Conservation (phyloP, 2,329 filamentous ascomycete species). For the Neurospora sp. region DNA sequence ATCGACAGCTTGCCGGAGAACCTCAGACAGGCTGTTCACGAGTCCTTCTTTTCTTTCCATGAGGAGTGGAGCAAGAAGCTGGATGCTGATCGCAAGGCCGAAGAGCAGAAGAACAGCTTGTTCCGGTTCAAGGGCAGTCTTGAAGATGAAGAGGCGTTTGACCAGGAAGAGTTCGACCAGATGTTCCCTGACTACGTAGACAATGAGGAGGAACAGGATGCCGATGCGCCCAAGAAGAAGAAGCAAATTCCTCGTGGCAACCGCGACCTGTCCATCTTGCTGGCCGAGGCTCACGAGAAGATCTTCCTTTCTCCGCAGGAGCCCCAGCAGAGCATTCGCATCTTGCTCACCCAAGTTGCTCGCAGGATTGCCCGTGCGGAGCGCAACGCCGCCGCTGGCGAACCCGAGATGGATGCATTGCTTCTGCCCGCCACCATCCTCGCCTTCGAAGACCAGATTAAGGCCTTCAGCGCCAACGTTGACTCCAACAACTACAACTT, state of each 20-base stretch:
- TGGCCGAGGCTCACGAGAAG: conserved; percentile 50
- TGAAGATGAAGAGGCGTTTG: conserved; percentile 66
- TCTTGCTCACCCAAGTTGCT: conserved; percentile 34
- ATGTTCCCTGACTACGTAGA: conserved; percentile 74
- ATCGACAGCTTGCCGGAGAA: conserved; percentile 28
- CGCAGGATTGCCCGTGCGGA: conserved; percentile 25
- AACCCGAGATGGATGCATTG: conserved; percentile 34
- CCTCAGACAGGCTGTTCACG: conserved; percentile 48
- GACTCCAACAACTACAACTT: conserved; percentile 60
- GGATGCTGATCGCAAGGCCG: conserved; percentile 63
- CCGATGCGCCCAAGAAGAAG: conserved; percentile 21
- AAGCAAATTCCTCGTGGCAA: conserved; percentile 29
- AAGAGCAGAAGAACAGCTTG: conserved; percentile 63
- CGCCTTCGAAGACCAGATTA: conserved; percentile 49
- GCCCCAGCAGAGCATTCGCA: conserved; percentile 31
- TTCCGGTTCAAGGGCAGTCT: conserved; percentile 75
- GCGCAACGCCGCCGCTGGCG: conserved; percentile 14
- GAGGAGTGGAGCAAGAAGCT: conserved; percentile 72
- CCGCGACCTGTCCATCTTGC: conserved; percentile 47
- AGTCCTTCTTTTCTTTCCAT: conserved; percentile 64
- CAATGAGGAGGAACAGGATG: conserved; percentile 25
- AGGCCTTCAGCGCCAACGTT: conserved; percentile 26
- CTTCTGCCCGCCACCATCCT: conserved; percentile 60
- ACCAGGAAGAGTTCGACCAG: conserved; percentile 65
- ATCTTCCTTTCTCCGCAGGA: conserved; percentile 38